Percentiles rank a stretch among this genome's conserved stretches.
phyloP scores from a whole-genome alignment of 2,329 filamentous ascomycete species.

The Ascochyta clinopodiicola region DNA sequence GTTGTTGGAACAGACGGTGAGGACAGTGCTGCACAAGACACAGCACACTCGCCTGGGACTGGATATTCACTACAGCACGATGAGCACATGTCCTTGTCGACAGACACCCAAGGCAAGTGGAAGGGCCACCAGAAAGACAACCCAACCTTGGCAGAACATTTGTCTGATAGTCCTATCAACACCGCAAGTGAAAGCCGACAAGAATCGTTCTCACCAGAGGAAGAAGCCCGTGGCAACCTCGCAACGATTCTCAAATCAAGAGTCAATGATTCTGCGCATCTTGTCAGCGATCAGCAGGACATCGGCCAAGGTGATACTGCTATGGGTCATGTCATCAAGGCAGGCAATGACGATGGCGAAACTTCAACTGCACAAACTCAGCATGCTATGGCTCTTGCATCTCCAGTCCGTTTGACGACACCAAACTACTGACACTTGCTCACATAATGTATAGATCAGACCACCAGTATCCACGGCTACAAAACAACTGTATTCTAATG shows the following conservation, averaged over 20 bases:
- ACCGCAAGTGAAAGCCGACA: background rate
- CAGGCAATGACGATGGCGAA: background rate
- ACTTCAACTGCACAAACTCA: background rate
- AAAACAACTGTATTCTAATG: background rate
- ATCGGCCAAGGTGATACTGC: background rate
- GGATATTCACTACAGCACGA: background rate
- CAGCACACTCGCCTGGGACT: background rate
- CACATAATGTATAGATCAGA: background rate
- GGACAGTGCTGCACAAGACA: background rate
- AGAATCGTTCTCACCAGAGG: background rate
- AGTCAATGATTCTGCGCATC: background rate
- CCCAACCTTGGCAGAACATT: background rate
- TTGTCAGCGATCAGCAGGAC: background rate
- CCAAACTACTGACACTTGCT: background rate
- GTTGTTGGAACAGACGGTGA: background rate
- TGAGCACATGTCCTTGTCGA: background rate
- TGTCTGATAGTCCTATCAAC: background rate
- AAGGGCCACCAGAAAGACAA: background rate
- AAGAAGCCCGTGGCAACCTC: background rate
- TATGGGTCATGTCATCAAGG: too few species aligned
- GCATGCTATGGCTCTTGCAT: background rate
- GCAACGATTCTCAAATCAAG: background rate
- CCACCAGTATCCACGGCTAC: too few species aligned
- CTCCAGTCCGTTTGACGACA: slow-evolving; percentile 1
- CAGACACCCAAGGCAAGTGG: background rate